Base-by-base conservation (phyloP, 2,329 filamentous ascomycete species). In the Falciphora oryzae region DNA sequence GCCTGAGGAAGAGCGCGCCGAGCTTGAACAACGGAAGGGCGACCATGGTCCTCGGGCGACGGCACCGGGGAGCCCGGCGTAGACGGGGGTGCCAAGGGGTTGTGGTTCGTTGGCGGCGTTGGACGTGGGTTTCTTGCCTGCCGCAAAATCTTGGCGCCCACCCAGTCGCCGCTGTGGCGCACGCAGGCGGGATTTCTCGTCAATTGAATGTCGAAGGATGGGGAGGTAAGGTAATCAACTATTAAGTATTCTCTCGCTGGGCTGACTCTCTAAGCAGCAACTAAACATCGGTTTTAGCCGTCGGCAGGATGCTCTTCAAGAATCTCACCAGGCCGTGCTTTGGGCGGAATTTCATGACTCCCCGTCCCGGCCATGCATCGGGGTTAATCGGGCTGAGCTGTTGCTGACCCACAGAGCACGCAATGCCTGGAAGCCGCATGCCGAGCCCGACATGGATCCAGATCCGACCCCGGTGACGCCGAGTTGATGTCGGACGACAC, bases 21-120 rank as follows among this genome's bases (percentile, higher is more conserved):
- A 89, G 84, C 77, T 89, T 89, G 76, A 89, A 89, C 25, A 89
- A 78, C 27, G 87, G 87, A 56, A 89, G 78, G 65, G 86, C 81
- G 59, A 89, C 86, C 87, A 89, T 89, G 64, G 67, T 70, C 8
- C 44, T 14, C 22, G 44, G 44, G 22, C 44, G 44, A n/a, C 44
- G 44, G n/a, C 6, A 22, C 44, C 44, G 44, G n/a, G 44, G 22
- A 53, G 44, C 44, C 18, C 44, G 44, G 38, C 14, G 38, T 44
- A 16, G 38, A 44, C 38, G 38, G 16, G 32, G 16, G 44, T 53
- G 44, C 22, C 44, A 53, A 53, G 44, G 35, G 44, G 22, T 53
- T 53, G 44, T 50, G 38, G 38, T 25, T 10, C 7, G 16, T 10
- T 11, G 44, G 44, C 44, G 44, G 44, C 18, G 44, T 18, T 10